Evolutionary conservation across 345 rosid species (phyloP), one percentile per base, ranked within the genome.

Genomic region (Eucalyptus polyanthemos): DNA sequence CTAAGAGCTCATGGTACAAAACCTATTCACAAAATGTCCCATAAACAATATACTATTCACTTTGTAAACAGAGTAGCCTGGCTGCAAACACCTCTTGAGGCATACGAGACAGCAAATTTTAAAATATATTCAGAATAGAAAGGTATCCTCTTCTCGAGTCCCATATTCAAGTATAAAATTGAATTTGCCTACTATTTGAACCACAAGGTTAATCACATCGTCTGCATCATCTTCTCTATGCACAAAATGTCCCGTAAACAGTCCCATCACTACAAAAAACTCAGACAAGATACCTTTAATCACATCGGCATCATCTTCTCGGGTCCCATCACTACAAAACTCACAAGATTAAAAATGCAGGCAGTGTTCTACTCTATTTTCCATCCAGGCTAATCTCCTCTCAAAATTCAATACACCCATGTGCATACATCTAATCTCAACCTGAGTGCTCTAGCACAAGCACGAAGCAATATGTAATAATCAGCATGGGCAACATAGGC

Each of bases 301-400:
- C n/a, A n/a, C n/a, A n/a, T n/a, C n/a, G n/a, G n/a, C n/a, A n/a
- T n/a, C n/a, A n/a, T 89, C 90, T 65, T 80, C 89, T 86, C 87
- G 80, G 1, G 89, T 80, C 88, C 80, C 62, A 89, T 92, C 90
- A 50, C 93, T 88, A 91, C 95, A 94, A 60, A 89, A 90, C 50
- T 92, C 83, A 88, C 97, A 96, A 87, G 94, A 90, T n/a, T n/a
- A n/a, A n/a, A n/a, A 80, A 91, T 91, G 91, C 94, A 96, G 89
- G 89, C 96, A 95, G 50, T 93, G 92, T 19, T 94, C 92, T 1
- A 92, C 93, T 90, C 94, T 94, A 87, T 93, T 93, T 88, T 95
- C 98, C 92, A 95, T 83, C 97, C 97, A 96, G 90, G 92, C 96
- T 42, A 97, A 87, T 92, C 97, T 95, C 89, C 93, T 97, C 93